phyloP scores from a whole-genome alignment of 495 filamentous ascomycete species.

The Glutinoglossum americanum region DNA sequence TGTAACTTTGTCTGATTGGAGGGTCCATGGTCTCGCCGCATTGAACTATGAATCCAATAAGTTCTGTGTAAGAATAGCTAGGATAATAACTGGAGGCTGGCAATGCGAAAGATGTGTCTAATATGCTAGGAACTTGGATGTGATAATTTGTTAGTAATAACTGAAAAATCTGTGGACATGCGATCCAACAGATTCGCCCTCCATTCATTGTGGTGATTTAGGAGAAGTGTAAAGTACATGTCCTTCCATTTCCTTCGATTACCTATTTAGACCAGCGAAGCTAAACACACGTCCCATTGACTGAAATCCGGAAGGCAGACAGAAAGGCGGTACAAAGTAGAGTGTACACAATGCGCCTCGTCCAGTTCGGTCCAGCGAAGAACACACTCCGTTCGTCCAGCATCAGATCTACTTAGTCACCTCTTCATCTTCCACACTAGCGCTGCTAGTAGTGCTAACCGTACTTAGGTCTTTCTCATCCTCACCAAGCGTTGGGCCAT shows the following conservation, averaged over 20 bases:
- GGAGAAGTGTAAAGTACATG: too few species aligned
- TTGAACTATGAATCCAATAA: too few species aligned
- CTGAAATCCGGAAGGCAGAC: not conserved
- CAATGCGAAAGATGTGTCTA: not conserved
- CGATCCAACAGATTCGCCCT: not conserved
- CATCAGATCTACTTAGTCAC: conserved; percentile 16
- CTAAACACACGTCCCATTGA: not conserved
- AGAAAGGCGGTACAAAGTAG: not conserved
- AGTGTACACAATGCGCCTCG: not conserved
- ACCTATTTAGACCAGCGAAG: not conserved
- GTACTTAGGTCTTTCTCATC: conserved; percentile 23
- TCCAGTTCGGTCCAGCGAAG: not conserved
- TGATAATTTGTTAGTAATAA: too few species aligned
- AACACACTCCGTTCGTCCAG: not conserved
- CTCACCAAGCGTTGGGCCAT: conserved; percentile 24
- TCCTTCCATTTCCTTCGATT: not conserved
- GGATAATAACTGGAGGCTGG: not conserved
- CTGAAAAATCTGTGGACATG: too few species aligned
- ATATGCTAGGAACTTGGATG: not conserved
- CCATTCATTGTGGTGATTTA: not conserved
- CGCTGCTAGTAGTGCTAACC: conserved; percentile 11
- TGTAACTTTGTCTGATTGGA: not conserved
- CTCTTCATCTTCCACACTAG: conserved; percentile 22
- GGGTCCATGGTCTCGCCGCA: not conserved
- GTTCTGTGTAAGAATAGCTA: not conserved